Evolutionary conservation across 306 rosid species (phyloP).

Genomic region (Aeschynomene evenia): DNA sequence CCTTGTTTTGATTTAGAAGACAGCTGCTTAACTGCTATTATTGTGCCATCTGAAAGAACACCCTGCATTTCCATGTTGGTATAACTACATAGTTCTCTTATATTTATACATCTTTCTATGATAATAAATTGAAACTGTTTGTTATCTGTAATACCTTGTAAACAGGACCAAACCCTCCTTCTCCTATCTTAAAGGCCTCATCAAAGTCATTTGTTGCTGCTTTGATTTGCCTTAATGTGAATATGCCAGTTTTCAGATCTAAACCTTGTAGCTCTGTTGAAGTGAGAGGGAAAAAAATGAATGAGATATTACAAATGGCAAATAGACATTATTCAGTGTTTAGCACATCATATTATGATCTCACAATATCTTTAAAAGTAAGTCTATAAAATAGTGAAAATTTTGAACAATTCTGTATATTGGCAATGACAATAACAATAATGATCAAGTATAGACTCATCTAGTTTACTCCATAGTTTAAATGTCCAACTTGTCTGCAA

Average conservation of each 20-base stretch:
- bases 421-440: neutral
- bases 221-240: conserved; percentile 57
- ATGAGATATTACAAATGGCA: neutral
- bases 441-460: neutral
- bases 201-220: conserved; percentile 65
- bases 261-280: conserved; percentile 47
- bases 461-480: neutral
- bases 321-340: neutral
- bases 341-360: neutral
- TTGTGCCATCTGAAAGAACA: conserved; percentile 49
- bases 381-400: neutral
- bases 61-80: conserved; percentile 44
- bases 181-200: conserved; percentile 54
- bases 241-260: conserved; percentile 50
- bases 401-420: neutral
- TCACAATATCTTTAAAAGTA: neutral
- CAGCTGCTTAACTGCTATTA: conserved; percentile 64
- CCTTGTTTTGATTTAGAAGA: conserved; percentile 74
- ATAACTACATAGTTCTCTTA: neutral
- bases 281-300: neutral
- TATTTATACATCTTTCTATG: neutral
- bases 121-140: neutral
- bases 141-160: conserved; percentile 50
- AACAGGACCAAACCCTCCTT: conserved; percentile 79
- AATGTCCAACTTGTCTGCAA: neutral